phyloP scores from a whole-genome alignment of 2,329 filamentous ascomycete genomes.

The Paecilomyces variotii region DNA sequence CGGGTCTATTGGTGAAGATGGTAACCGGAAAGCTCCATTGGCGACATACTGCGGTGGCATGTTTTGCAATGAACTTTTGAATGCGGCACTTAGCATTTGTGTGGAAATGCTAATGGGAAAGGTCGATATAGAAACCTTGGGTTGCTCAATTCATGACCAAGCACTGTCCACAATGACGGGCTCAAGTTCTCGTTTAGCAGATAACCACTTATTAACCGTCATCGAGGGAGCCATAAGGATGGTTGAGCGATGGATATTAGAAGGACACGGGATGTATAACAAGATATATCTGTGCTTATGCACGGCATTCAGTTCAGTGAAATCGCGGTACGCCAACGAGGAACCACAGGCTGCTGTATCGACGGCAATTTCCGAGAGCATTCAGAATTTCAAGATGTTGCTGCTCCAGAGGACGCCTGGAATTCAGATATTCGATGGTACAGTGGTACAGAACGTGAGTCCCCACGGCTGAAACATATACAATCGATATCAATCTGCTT shows the following conservation, averaged over 20 bases:
- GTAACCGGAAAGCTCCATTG: slow-evolving; percentile 14
- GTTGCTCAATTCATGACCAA: background rate
- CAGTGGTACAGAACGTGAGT: background rate
- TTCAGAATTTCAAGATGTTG: background rate
- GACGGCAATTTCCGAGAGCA: background rate
- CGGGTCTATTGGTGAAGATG: background rate
- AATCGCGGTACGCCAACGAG: background rate
- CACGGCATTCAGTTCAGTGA: background rate
- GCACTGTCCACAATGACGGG: background rate
- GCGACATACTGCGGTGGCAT: slow-evolving; percentile 25
- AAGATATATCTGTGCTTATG: background rate
- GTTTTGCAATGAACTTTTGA: slow-evolving; percentile 27
- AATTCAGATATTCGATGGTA: background rate
- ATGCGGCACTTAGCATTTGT: slow-evolving; percentile 24
- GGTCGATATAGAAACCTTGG: background rate
- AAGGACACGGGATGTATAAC: background rate
- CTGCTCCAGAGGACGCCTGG: background rate
- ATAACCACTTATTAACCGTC: background rate
- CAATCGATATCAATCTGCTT: background rate
- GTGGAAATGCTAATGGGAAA: slow-evolving; percentile 12
- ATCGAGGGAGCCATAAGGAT: background rate
- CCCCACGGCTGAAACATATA: background rate
- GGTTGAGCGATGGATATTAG: background rate
- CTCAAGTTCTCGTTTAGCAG: background rate
- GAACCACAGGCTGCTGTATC: background rate